Percentiles rank a stretch among this genome's conserved stretches.
Evolutionary conservation across 352 stramenopile species (phyloP).

Genomic region (Phytophthora constricta): DNA sequence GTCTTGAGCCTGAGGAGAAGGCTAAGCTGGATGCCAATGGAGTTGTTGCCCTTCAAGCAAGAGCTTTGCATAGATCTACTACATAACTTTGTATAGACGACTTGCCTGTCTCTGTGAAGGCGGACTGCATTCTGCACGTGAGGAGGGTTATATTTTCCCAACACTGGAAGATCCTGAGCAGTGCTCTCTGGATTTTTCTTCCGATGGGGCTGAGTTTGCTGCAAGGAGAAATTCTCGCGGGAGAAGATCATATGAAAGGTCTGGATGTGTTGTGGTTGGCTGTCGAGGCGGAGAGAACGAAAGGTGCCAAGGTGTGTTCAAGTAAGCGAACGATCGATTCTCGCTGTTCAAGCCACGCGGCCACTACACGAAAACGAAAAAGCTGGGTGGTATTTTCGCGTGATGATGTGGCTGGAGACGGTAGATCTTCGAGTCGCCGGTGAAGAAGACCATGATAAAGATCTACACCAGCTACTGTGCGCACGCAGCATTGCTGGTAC

Average conservation of each 20-base stretch:
- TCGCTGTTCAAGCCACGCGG: constrained; percentile 36
- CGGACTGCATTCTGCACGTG: constrained; percentile 31
- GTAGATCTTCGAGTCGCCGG: constrained; percentile 38
- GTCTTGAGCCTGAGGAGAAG: constrained; percentile 23
- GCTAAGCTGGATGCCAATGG: constrained; percentile 18
- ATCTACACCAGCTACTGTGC: constrained; percentile 32
- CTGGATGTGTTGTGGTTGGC: background rate
- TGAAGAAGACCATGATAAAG: background rate
- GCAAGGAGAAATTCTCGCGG: background rate
- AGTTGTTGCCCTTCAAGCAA: constrained; percentile 21
- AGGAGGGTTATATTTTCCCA: background rate
- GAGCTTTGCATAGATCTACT: constrained; percentile 33
- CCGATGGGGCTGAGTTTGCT: constrained; percentile 21
- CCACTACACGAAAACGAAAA: constrained; percentile 28
- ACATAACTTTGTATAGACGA: constrained; percentile 26
- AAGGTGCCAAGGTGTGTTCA: constrained; percentile 11
- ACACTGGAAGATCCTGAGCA: background rate
- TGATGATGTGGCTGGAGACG: constrained; percentile 32
- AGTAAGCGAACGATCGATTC: constrained; percentile 20
- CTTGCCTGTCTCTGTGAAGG: constrained; percentile 33
- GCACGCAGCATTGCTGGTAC: constrained; percentile 25
- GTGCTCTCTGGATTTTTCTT: constrained; percentile 15
- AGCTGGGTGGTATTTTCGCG: constrained; percentile 29
- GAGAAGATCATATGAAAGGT: background rate
- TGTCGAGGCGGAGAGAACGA: background rate